These are phyloP conservation scores for Yamadazyma insecticola DNA, from an alignment of 805 yeast genomes.

Conservation along the genomic window DNA sequence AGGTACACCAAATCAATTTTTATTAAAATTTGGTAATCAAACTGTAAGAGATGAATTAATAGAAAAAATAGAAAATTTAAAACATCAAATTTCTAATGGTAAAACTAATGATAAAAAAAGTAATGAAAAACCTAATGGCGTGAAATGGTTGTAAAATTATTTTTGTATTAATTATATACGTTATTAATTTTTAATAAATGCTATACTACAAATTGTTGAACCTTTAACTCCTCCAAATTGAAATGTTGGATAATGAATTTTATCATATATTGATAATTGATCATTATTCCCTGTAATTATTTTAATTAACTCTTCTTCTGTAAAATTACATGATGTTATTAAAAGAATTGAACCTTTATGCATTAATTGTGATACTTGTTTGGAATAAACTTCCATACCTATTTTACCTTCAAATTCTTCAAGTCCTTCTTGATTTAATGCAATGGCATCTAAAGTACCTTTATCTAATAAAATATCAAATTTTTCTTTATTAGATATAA, in stretches of 20 bases:
- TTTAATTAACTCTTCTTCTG: slow-evolving; percentile 65
- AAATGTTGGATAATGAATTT: slow-evolving; percentile 73
- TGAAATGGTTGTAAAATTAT: neutral
- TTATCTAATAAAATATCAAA: slow-evolving; percentile 85
- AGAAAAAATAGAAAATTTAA: slow-evolving; percentile 43
- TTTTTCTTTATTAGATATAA: slow-evolving; percentile 28
- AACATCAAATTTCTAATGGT: slow-evolving; percentile 8
- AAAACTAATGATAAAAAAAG: neutral
- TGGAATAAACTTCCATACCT: slow-evolving; percentile 58
- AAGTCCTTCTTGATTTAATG: slow-evolving; percentile 58
- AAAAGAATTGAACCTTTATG: slow-evolving; percentile 53
- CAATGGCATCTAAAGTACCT: slow-evolving; percentile 97
- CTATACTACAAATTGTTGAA: slow-evolving; percentile 81
- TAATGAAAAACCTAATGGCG: neutral
- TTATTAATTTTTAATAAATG: slow-evolving; percentile 46
- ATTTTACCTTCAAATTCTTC: slow-evolving; percentile 42
- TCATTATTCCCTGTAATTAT: slow-evolving; percentile 45
- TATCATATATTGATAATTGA: slow-evolving; percentile 54
- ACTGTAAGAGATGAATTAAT: slow-evolving; percentile 56
- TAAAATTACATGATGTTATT: slow-evolving; percentile 92
- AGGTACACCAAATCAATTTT: slow-evolving; percentile 74
- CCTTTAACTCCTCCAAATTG: slow-evolving; percentile 90
- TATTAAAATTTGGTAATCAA: slow-evolving; percentile 64
- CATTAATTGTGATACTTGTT: slow-evolving; percentile 53
- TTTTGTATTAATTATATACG: neutral